These are phyloP conservation scores for Saprolegnia parasitica DNA, from an alignment of 352 stramenopile genomes.

Conservation along the genomic window DNA sequence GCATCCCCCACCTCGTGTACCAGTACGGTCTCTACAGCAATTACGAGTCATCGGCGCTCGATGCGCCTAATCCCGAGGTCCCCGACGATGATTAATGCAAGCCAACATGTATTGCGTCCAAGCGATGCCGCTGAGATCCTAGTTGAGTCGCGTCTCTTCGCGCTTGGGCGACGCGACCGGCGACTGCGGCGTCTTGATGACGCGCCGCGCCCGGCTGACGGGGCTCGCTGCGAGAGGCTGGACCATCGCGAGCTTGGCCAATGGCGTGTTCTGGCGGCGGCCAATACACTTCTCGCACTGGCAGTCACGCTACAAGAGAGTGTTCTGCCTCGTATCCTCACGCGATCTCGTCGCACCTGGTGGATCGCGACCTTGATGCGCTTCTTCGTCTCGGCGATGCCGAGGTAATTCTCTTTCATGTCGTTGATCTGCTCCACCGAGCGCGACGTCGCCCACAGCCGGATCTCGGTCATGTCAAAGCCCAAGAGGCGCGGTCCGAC, in stretches of 20 bases:
- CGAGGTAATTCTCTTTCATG: slow-evolving; percentile 86
- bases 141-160: slow-evolving; percentile 25
- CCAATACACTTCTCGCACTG: slow-evolving; percentile 70
- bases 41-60: slow-evolving; percentile 69
- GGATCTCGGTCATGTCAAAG: slow-evolving; percentile 71
- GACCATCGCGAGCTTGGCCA: slow-evolving; percentile 28
- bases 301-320: slow-evolving; percentile 56
- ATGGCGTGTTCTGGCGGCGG: slow-evolving; percentile 43
- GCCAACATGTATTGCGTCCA: not conserved
- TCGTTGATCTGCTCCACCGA: slow-evolving; percentile 69
- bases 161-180: slow-evolving; percentile 4
- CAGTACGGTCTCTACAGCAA: slow-evolving; percentile 93
- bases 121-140: not conserved
- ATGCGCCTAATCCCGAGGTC: slow-evolving; percentile 69
- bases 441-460: slow-evolving; percentile 66
- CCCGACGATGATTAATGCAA: slow-evolving; percentile 35
- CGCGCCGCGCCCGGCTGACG: slow-evolving; percentile 12
- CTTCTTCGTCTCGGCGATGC: slow-evolving; percentile 73
- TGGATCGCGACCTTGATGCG: slow-evolving; percentile 83
- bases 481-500: slow-evolving; percentile 47
- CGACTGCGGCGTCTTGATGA: slow-evolving; percentile 24
- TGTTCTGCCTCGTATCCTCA: not conserved
- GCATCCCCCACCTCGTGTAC: slow-evolving; percentile 93
- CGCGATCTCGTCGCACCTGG: not conserved
- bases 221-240: slow-evolving; percentile 22